Evolutionary conservation across 2,329 filamentous ascomycete genomes (phyloP), one percentile per base, ranked within the genome.

Genomic region (Massarina eburnea): DNA sequence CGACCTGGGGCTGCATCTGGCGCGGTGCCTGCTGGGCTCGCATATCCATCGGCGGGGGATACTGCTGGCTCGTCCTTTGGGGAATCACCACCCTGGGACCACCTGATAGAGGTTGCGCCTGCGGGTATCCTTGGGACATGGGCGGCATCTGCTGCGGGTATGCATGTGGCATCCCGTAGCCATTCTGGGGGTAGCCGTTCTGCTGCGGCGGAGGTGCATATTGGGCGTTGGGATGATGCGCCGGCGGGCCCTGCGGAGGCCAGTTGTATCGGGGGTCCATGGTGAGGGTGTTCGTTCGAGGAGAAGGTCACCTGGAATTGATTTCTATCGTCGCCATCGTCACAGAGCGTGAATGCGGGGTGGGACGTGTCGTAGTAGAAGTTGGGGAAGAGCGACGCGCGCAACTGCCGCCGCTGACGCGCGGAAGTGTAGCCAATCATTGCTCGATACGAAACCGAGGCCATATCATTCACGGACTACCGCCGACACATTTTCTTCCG

Each of bases 241-340:
- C 55, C 54, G 59, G 64, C 37, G 60, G 61, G 35, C 18, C 47
- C 39, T 44, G 44, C 10, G 60, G 62, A 40, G 60, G 61, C 58
- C 62, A 67, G 54, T 65, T 62, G 43, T 64, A 66, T n/a, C 61
- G 59, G 6, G 64, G 63, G 39, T 69, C 64, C 66, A 69, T 70
- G 36, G 35, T 32, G 12, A 32, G 18, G 8, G 30, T 36, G 15
- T 37, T 15, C 8, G 12, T 6, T 14, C 43, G 38, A 18, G 12
- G 18, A 22, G 32, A 44, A 20, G 38, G 43, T 58, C 57, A 61
- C 57, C 53, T 47, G 27, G 39, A 41, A 44, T 50, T 46, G 43
- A 38, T 34, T 15, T 45, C 20, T 39, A 33, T 37, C 45, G 40
- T 53, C 39, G 52, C 40, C 61, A 65, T 65, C 9, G 33, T 35